Base-by-base conservation (phyloP, 1,139 yeast genomes). In the Sugiyamaella paludigena region DNA sequence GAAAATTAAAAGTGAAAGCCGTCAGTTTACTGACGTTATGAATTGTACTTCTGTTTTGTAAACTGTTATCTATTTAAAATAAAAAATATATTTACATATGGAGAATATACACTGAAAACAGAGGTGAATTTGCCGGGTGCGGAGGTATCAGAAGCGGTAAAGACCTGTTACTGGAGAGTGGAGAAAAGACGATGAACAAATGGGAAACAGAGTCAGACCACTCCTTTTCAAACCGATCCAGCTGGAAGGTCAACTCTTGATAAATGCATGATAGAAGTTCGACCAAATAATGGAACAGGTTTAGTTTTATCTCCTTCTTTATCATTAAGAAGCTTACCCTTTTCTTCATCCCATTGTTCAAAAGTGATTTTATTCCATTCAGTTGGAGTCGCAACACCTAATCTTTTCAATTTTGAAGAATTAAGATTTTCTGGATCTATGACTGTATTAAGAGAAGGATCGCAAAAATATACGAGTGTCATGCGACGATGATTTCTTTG, bases 381-480 rank as follows among this genome's bases (percentile, higher is more conserved):
- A 11, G 58, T 55, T 5, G 73, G 74, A 42, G 64, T 71, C 19
- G 39, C 51, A 29, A 42, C 26, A 10, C 45, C 45, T 9, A 29
- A 34, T 45, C 65, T 55, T 13, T 63, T 50, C 41, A 74, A 62
- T 49, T 68, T 70, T 4, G 74, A 72, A 3, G 76, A 72, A 16
- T 65, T 56, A 28, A 74, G 56, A 8, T 65, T 60, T 26, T 71
- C 76, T 1, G 78, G 77, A 49, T 74, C 77, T 29, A 75, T 55
- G 9, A 60, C 56, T 6, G 70, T 62, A 13, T 56, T 60, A 50
- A 55, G 55, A 29, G 64, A 61, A n/a, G 69, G 75, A 51, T 72
- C 68, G 49, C 70, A 64, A 58, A 77, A 77, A 53, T 76, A 75
- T 31, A 77, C 76, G 7, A 76, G 56, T 1, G 74, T 76, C 49